phyloP scores from a whole-genome alignment of 345 rosid species.

The Eutrema heterophyllum region DNA sequence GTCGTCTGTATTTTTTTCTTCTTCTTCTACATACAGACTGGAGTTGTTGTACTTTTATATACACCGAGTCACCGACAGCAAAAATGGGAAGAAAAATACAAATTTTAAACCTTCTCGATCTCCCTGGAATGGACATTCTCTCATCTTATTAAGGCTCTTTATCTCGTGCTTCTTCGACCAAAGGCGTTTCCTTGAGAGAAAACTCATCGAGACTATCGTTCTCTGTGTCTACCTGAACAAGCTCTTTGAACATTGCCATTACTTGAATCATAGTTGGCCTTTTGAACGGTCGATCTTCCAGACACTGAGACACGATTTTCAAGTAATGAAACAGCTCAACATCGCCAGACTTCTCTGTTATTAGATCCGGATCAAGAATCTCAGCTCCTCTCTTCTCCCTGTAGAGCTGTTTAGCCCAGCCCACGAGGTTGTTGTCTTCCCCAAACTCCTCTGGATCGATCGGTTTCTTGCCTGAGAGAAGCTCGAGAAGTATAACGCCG shows the following conservation, averaged over 20 bases:
- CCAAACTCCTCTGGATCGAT: constrained; percentile 89
- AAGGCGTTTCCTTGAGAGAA: constrained; percentile 27
- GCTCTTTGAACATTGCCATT: constrained; percentile 65
- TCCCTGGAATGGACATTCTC: not conserved
- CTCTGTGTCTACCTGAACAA: constrained; percentile 63
- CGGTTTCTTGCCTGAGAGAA: constrained; percentile 81
- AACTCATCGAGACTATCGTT: constrained; percentile 35
- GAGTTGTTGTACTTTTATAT: constrained; percentile 1
- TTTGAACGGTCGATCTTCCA: constrained; percentile 62
- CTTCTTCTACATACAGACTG: not conserved
- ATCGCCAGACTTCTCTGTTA: constrained; percentile 60
- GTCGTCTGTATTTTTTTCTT: not conserved
- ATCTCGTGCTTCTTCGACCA: constrained; percentile 27
- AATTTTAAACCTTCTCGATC: not conserved
- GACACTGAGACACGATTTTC: constrained; percentile 63
- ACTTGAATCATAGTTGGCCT: constrained; percentile 90
- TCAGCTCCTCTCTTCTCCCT: constrained; percentile 50
- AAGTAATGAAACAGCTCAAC: constrained; percentile 72
- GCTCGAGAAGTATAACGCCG: constrained; percentile 85
- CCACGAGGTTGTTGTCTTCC: constrained; percentile 85
- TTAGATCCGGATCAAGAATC: constrained; percentile 66
- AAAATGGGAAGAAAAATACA: not conserved
- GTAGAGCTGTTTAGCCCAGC: constrained; percentile 93
- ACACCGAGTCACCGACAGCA: not conserved
- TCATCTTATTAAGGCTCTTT: constrained; percentile 6